phyloP scores from a whole-genome alignment of 495 filamentous ascomycete species.

The Chaetomidium leptoderma region DNA sequence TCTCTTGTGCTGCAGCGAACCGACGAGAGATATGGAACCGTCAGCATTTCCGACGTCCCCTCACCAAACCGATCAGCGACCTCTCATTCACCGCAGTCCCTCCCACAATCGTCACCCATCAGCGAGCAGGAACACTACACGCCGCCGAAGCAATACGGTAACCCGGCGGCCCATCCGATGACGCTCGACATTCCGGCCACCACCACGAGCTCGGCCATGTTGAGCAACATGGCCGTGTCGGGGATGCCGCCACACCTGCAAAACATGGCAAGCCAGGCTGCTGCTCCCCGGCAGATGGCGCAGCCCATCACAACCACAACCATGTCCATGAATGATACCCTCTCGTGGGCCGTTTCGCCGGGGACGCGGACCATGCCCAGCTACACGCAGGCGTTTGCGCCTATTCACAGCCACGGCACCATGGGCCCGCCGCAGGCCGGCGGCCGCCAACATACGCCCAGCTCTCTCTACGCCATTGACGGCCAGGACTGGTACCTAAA shows the following conservation, averaged over 20 bases:
- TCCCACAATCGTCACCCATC: conserved; percentile 19
- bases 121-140: conserved; percentile 26
- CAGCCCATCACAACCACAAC: conserved; percentile 19
- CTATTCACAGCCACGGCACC: conserved; percentile 7
- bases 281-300: not conserved
- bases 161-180: conserved; percentile 28
- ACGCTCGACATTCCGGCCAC: conserved; percentile 17
- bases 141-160: conserved; percentile 25
- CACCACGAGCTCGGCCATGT: conserved; percentile 28
- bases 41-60: conserved; percentile 54
- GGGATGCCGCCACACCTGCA: conserved; percentile 16
- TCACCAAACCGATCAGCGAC: conserved; percentile 37
- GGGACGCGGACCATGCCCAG: conserved; percentile 19
- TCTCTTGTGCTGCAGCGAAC: conserved; percentile 62
- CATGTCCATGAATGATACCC: conserved; percentile 27
- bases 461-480: conserved; percentile 38
- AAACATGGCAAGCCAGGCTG: not conserved
- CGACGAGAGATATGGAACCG: conserved; percentile 51
- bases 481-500: conserved; percentile 51
- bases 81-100: conserved; percentile 29
- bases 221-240: conserved; percentile 17
- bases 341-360: conserved; percentile 28
- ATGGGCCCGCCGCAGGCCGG: not conserved
- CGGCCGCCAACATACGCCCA: conserved; percentile 23
- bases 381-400: conserved; percentile 15